phyloP scores from a whole-genome alignment of 2,329 filamentous ascomycete species.

The Venturia effusa region DNA sequence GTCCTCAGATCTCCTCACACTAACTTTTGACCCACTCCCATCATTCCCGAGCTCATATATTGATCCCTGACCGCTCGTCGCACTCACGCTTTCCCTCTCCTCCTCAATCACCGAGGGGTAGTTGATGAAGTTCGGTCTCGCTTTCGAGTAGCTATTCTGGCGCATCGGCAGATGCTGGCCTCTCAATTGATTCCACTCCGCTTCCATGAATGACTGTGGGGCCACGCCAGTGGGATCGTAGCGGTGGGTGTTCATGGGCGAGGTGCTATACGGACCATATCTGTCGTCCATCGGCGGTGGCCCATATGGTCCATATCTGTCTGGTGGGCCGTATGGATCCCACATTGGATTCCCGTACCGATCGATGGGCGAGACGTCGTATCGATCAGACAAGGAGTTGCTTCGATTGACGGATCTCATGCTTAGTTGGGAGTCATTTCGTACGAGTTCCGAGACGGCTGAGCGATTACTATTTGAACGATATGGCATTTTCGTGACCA shows the following conservation, averaged over 20 bases:
- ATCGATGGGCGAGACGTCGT: neutral
- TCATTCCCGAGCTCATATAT: neutral
- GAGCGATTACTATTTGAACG: neutral
- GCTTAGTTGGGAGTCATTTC: neutral
- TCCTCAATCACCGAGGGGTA: neutral
- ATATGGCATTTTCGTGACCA: slow-evolving; percentile 3
- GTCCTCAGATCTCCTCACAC: neutral
- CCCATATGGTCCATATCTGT: neutral
- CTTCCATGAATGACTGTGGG: neutral
- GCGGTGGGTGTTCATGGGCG: neutral
- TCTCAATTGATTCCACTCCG: neutral
- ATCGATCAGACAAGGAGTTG: neutral
- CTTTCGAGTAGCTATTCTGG: neutral
- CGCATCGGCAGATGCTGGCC: neutral
- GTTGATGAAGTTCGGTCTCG: neutral
- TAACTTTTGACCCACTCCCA: neutral
- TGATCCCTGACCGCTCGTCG: neutral
- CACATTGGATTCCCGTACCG: neutral
- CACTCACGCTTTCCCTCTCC: neutral
- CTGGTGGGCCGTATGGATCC: neutral
- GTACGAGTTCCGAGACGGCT: neutral
- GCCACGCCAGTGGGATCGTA: neutral
- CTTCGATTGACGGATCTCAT: neutral
- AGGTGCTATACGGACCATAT: neutral
- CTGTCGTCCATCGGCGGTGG: neutral